These are phyloP conservation scores for Babesia divergens DNA, from an alignment of 169 alveolate genomes.

Conservation along the genomic window DNA sequence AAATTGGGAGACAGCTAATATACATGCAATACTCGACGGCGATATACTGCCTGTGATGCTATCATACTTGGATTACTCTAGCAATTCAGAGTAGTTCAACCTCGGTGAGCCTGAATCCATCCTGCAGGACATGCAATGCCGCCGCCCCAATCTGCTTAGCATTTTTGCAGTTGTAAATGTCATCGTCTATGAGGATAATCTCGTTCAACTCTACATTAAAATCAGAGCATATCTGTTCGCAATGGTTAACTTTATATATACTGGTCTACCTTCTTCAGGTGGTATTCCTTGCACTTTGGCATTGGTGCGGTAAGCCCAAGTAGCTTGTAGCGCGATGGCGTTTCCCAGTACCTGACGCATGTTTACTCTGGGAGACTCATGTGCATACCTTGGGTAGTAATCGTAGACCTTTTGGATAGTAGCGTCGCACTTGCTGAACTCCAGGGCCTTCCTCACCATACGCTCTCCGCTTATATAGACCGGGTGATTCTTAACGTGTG, in stretches of 20 bases:
- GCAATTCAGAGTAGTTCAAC: conserved; percentile 7
- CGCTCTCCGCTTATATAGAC: conserved; percentile 39
- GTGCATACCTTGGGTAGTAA: conserved; percentile 50
- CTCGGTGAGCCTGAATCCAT: conserved; percentile 52
- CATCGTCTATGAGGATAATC: conserved; percentile 66
- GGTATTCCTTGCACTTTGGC: conserved; percentile 60
- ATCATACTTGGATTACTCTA: conserved; percentile 20
- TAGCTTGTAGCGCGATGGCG: conserved; percentile 35
- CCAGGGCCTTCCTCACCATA: conserved; percentile 49
- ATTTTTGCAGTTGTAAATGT: conserved; percentile 55
- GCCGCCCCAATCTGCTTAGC: conserved; percentile 60
- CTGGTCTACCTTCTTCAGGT: conserved; percentile 19
- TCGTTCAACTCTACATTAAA: conserved; percentile 37
- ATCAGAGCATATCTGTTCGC: conserved; percentile 40
- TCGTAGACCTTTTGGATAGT: conserved; percentile 52
- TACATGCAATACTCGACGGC: conserved; percentile 53
- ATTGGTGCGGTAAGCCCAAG: conserved; percentile 59
- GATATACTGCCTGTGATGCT: conserved; percentile 56
- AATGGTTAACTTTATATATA: too few relatives aligned
- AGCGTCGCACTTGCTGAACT: conserved; percentile 42
- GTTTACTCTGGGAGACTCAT: background rate
- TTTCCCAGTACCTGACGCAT: conserved; percentile 50
- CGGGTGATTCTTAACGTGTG: conserved; percentile 55
- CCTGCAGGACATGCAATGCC: conserved; percentile 47
- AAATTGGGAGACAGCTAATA: conserved; percentile 39